Conservation (phyloP, 2,329 filamentous ascomycete species). For the Macrophomina phaseolina region DNA sequence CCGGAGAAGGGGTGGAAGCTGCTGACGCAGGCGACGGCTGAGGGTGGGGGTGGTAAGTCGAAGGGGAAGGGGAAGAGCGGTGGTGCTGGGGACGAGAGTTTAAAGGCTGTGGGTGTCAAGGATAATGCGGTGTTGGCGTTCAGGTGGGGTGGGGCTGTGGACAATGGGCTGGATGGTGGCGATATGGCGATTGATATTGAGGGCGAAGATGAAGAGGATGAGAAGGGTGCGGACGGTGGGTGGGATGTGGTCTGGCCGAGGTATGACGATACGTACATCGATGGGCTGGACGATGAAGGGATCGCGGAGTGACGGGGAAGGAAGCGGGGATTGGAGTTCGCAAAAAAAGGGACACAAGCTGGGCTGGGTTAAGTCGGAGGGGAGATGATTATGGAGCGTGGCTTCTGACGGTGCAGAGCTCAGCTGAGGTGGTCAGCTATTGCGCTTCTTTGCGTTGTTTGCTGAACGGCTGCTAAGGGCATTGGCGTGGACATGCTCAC, state of each 20-base stretch:
- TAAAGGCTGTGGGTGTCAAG: slow-evolving; percentile 43
- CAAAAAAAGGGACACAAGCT: not conserved
- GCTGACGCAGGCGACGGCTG: slow-evolving; percentile 33
- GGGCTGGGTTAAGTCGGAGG: not conserved
- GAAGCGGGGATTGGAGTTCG: not conserved
- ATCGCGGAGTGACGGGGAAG: slow-evolving; percentile 13
- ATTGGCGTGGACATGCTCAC: no score
- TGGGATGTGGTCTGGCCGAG: slow-evolving; percentile 45
- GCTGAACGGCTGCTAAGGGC: no score
- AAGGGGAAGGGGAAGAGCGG: slow-evolving; percentile 29
- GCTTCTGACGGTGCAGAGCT: not conserved
- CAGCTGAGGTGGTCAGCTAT: not conserved
- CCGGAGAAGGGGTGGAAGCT: slow-evolving; percentile 48
- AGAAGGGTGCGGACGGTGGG: slow-evolving; percentile 30
- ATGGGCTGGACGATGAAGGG: slow-evolving; percentile 34
- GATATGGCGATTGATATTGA: slow-evolving; percentile 15
- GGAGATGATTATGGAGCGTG: not conserved
- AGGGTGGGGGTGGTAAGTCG: slow-evolving; percentile 33
- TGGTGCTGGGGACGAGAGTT: slow-evolving; percentile 34
- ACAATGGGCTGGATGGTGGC: not conserved
- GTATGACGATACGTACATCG: slow-evolving; percentile 43
- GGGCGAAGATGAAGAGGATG: slow-evolving; percentile 27
- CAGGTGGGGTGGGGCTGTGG: slow-evolving; percentile 35
- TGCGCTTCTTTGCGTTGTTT: no score
- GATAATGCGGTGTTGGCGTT: slow-evolving; percentile 46